Conservation (phyloP, 2,329 filamentous ascomycete genomes). For the Aspergillus hortae region DNA sequence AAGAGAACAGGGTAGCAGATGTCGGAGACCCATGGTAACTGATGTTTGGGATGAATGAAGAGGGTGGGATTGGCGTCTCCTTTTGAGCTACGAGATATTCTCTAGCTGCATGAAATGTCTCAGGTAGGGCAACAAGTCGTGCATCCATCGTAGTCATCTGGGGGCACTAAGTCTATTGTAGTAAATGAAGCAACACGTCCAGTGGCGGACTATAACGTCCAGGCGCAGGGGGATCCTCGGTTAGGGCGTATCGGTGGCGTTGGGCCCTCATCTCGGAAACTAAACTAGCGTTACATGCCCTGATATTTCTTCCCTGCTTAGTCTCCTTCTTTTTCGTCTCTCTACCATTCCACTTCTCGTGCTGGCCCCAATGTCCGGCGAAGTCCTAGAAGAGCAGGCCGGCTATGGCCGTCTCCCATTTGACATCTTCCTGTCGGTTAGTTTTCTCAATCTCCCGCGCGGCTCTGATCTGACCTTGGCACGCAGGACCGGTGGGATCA, state of each 20-base stretch:
- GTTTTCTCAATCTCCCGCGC: not conserved
- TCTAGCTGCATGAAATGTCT: not conserved
- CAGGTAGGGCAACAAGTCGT: not conserved
- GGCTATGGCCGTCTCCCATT: conserved; percentile 50
- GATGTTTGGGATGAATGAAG: not conserved
- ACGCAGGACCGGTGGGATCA: conserved; percentile 1
- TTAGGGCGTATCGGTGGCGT: not conserved
- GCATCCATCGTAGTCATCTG: not conserved
- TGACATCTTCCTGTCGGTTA: conserved; percentile 41
- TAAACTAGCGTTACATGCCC: not conserved
- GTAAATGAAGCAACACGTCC: too few species aligned
- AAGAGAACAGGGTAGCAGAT: not conserved
- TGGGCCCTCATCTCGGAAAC: too few species aligned
- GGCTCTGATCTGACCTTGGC: not conserved
- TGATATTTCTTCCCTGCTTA: not conserved
- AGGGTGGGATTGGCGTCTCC: not conserved
- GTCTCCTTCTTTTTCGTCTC: not conserved
- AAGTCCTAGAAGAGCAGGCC: conserved; percentile 44
- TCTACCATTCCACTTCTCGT: not conserved
- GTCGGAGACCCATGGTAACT: not conserved
- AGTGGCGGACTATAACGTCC: too few species aligned
- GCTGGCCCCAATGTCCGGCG: not conserved
- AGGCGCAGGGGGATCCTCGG: too few species aligned
- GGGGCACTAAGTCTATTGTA: not conserved
- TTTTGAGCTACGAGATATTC: not conserved